Base-by-base conservation (phyloP, 2,329 filamentous ascomycete species). In the Nannizziopsis barbatae region DNA sequence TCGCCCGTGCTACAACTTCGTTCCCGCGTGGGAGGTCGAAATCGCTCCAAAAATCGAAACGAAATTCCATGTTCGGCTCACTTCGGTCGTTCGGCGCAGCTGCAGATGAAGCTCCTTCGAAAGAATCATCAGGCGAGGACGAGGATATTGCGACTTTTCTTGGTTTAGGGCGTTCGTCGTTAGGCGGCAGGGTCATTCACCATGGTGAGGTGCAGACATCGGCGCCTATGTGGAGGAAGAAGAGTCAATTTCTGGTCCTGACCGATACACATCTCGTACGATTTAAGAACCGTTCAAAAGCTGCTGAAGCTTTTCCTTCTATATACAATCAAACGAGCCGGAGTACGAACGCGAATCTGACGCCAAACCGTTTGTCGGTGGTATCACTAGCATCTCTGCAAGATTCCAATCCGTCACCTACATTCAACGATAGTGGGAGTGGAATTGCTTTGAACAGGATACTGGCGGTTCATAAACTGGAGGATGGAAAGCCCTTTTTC, bases 201-300 rank as follows among this genome's bases (percentile, higher is more conserved):
- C 77, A 84, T 65, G 82, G 81, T 33, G 81, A 84, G 59, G 77
- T 84, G 12, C 81, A 85, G 63, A 84, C 79, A 10, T 79, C 78
- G 42, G 80, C 76, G 49, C 76, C 77, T 51, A 77, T 85, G 72
- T 83, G 84, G 65, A 72, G 81, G 60, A 84, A 83, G 66, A 83
- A 83, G 66, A 83, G 81, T 63, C 81, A 85, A 61, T 86, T 83
- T 57, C 67, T 86, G 47, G 82, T 85, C 11, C 68, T 86, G 54
- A 86, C 81, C 5, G 81, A 84, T 54, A 76, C 74, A 5, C 79
- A 84, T 61, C 65, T 86, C 48, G 66, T 84, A 47, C 74, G 81
- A 10, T 84, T 82, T 68, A 83, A 84, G 62, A 82, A 70, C 57
- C 79, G 83, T 55, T 66, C 71, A 39, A 81, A 81, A 60, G 82